These are phyloP conservation scores for Acmispon strigosus DNA, from an alignment of 306 rosid species.

Conservation along the genomic window DNA sequence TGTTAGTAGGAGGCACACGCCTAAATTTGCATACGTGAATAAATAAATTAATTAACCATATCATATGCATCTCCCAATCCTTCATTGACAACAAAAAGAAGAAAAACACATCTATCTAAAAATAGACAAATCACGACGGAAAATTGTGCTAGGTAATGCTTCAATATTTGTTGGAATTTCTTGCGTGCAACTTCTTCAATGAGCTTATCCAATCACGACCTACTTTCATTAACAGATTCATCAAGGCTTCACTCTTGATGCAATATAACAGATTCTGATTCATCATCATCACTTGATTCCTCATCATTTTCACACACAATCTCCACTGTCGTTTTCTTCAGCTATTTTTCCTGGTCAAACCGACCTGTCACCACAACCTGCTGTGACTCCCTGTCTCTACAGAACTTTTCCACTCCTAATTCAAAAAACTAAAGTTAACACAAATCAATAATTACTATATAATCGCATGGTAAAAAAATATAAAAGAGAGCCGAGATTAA, in stretches of 20 bases:
- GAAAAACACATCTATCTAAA: no score
- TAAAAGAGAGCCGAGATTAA: background rate
- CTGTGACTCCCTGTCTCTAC: slow-evolving; percentile 54
- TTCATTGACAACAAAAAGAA: no score
- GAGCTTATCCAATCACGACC: no score
- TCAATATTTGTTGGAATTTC: no score
- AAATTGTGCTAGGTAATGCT: no score
- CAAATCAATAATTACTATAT: background rate
- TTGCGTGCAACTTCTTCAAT: no score
- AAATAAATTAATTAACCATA: no score
- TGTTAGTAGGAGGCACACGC: no score
- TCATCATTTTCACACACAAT: slow-evolving; percentile 30
- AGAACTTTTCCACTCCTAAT: slow-evolving; percentile 65
- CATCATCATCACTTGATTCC: background rate
- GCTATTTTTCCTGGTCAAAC: slow-evolving; percentile 45
- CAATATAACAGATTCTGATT: slow-evolving; percentile 22
- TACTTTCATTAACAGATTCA: background rate
- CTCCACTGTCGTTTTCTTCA: slow-evolving; percentile 76
- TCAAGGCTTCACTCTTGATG: slow-evolving; percentile 25
- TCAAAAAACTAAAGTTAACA: background rate
- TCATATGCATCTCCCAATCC: no score
- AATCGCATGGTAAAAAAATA: background rate
- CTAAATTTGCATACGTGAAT: no score
- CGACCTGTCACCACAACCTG: slow-evolving; percentile 55
- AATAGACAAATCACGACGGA: no score